Evolutionary conservation across 2,329 filamentous ascomycete genomes (phyloP), one percentile per base, ranked within the genome.

Genomic region (Dothideomycetes sp.): DNA sequence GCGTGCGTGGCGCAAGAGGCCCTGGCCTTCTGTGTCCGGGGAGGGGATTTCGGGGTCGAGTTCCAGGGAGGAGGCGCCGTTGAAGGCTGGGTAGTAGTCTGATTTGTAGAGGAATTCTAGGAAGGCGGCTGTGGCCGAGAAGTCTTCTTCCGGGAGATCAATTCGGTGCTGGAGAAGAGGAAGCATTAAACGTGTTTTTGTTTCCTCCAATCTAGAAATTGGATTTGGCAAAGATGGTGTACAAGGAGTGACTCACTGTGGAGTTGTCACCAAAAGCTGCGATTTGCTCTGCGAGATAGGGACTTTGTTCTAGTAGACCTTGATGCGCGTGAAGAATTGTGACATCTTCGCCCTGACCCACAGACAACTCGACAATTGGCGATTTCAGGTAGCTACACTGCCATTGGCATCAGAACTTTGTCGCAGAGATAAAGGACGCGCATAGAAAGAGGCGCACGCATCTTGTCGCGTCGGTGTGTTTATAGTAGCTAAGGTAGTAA

Each of bases 1-100:
- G 48, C 83, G 82, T 16, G 88, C 88, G 60, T 95, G 88, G 55
- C 84, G 85, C 46, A 95, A 77, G 13, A 95, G 78, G 56, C 89
- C 83, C 11, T 81, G 73, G 50, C 87, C 87, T n/a, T 75, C 76
- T 57, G 84, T 73, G 63, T 94, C 87, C 43, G 84, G 69, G 1
- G 64, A 59, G 3, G 82, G 82, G 10, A 77, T 60, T 6, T 71
- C 63, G 0, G 80, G 73, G 56, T 89, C 82, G 41, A 69, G 59
- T 57, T 93, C 84, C 32, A 93, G 76, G 19, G 71, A 65, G 12
- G 72, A 62, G 11, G 80, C 57, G 53, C 78, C 76, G 51, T 72
- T 72, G 15, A 71, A 61, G 40, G 67, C 64, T 9, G 86, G 84
- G 64, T 89, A 93, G 70, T 95, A 91, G 64, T 93, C 84, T 58